Evolutionary conservation across 805 yeast genomes (phyloP).

Genomic region (Cyberlindnera americana): DNA sequence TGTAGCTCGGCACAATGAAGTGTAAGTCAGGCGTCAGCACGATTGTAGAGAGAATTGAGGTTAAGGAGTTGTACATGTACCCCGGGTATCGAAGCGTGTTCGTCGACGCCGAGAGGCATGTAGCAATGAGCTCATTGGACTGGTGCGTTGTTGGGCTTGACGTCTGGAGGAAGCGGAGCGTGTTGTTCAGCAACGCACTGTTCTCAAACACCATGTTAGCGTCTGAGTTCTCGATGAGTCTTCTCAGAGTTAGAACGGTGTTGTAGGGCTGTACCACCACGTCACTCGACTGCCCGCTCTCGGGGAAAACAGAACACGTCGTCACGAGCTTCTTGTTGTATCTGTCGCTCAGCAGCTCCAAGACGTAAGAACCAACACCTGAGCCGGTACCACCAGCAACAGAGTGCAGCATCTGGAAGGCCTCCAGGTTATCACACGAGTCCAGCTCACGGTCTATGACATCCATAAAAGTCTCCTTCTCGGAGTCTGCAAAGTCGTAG

Average conservation of each 20-base stretch:
- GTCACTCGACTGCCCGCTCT: constrained; percentile 75
- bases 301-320: constrained; percentile 86
- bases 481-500: constrained; percentile 64
- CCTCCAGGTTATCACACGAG: constrained; percentile 82
- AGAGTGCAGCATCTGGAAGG: constrained; percentile 87
- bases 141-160: constrained; percentile 67
- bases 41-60: constrained; percentile 75
- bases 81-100: constrained; percentile 90
- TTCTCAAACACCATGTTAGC: constrained; percentile 89
- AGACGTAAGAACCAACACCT: constrained; percentile 81
- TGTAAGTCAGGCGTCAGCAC: constrained; percentile 85
- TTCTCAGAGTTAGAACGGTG: constrained; percentile 72
- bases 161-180: constrained; percentile 55
- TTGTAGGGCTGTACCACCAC: constrained; percentile 99
- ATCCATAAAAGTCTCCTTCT: constrained; percentile 72
- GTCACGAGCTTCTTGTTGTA: constrained; percentile 79
- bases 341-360: constrained; percentile 77
- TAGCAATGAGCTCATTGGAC: constrained; percentile 80
- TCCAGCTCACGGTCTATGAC: constrained; percentile 89
- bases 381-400: constrained; percentile 99
- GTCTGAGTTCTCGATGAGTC: constrained; percentile 83
- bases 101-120: constrained; percentile 79
- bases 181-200: constrained; percentile 72
- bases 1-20: constrained; percentile 66
- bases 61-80: constrained; percentile 81